phyloP scores from a whole-genome alignment of 768 basidiomycete genomes.

The Kondoa malvinella region DNA sequence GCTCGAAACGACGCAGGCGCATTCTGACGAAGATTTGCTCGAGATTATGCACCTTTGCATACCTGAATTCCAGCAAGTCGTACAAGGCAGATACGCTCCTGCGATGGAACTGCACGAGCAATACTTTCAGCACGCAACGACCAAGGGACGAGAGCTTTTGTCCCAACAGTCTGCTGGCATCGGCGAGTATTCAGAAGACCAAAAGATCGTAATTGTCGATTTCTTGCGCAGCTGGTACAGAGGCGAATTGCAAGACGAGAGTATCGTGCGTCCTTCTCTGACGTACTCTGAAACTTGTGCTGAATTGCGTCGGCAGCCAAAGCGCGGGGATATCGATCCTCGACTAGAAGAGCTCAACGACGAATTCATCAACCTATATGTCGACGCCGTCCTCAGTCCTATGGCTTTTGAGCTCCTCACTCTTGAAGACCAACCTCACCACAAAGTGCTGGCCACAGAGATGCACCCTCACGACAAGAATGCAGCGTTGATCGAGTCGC shows the following conservation, averaged over 20 bases:
- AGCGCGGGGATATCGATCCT: background rate
- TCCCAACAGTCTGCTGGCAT: background rate
- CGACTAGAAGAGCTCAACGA: background rate
- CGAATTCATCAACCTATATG: background rate
- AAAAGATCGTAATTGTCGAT: background rate
- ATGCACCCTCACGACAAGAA: background rate
- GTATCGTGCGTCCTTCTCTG: background rate
- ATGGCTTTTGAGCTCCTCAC: background rate
- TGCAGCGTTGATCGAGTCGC: background rate
- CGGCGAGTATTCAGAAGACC: background rate
- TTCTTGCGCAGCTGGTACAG: background rate
- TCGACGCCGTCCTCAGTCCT: background rate
- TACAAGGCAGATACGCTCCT: background rate
- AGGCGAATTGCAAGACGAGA: background rate
- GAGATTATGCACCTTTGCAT: background rate
- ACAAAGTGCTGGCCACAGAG: background rate
- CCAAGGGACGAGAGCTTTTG: background rate
- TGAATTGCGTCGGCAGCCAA: background rate
- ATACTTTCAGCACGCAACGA: background rate
- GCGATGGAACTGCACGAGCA: background rate
- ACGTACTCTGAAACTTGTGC: background rate
- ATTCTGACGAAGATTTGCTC: background rate
- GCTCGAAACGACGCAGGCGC: too few species aligned
- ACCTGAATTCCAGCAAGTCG: background rate
- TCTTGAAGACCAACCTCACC: background rate